Evolutionary conservation across 78 protist species (phyloP), one percentile per base, ranked within the genome.

Genomic region (Bodo saltans): DNA sequence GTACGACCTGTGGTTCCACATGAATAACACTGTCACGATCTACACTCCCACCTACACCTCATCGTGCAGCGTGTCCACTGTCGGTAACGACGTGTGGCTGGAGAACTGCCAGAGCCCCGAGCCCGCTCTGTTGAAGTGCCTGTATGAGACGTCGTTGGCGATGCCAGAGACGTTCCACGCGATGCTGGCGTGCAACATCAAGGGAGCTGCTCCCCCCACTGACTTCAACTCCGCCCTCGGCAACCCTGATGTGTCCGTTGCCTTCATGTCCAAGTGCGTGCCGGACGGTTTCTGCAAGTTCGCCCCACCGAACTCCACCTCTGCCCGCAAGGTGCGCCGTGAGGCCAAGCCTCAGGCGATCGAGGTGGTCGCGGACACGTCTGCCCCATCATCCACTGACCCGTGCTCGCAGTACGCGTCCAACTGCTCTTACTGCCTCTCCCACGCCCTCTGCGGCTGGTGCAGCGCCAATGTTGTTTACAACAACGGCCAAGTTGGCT

Each of bases 391-490:
- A n/a, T n/a, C n/a, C n/a, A n/a, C n/a, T n/a, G 60, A 47, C 60
- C 60, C 60, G 60, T 47, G 60, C 60, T 8, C 8, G 60, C n/a
- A 8, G n/a, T 17, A 47, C 60, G 17, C n/a, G n/a, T 8, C 60
- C n/a, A 47, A 17, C 60, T 47, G 60, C 60, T 23, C 60, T 17
- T 8, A 47, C n/a, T 47, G 60, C 60, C 60, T 47, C n/a, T 23
- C 8, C n/a, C 60, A 47, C 60, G 8, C 60, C 60, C 28, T 29
- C 79, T 74, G 79, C 79, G 79, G 79, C 30, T 74, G 79, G 79
- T 74, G 79, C 79, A 23, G 37, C 37, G 21, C 17, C 38, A 21
- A 21, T 32, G 79, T 74, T 25, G 32, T n/a, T 3, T 74, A 74
- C 79, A 39, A 74, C 60, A 47, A 47, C 60, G 60, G 60, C 60